Base-by-base conservation (phyloP, 139 green algal species). In the Picocystis salinarum region DNA sequence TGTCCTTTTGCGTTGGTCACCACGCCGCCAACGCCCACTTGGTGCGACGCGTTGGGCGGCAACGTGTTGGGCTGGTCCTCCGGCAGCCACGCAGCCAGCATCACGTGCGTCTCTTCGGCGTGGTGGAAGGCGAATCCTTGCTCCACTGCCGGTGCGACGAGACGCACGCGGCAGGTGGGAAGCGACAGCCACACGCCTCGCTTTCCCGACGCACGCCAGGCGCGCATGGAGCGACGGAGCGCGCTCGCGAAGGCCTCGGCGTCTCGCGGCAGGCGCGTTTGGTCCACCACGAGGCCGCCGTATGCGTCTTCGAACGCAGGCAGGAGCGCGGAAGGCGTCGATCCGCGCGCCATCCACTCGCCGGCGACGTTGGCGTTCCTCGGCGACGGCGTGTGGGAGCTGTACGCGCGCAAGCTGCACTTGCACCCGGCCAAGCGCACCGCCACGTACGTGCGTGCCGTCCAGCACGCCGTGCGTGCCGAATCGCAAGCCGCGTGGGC, bases 21-120 rank as follows among this genome's bases (percentile, higher is more conserved):
- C 47, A 83, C 76, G 0, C 73, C 74, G 15, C 80, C 80, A 12
- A 91, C 61, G 1, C 80, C 80, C 2, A 90, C 76, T 54, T 87
- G 76, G 42, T 85, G 75, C 1, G 64, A 77, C 1, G 79, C 78
- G 45, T 82, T 82, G 18, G 79, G 58, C 1, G 79, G 78, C 33
- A 91, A 53, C 3, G 53, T 74, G 51, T 44, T 53, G 11, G 56
- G 47, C 13, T n/a, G n/a, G n/a, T 69, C 34, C 6, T 40, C 25
- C 4, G 63, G 63, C 42, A 91, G 57, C 75, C 78, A 91, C 4
- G 48, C 45, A 0, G 71, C 77, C 39, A 86, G 53, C 78, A 87
- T 84, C 17, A 87, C 36, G 34, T 70, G 55, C 18, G 17, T 28
- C 18, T 31, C 34, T 39, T 70, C 61, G 19, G 61, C 61, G 37